These are phyloP conservation scores for Aspergillus neotritici DNA, from an alignment of 2,329 filamentous ascomycete species.

Conservation along the genomic window DNA sequence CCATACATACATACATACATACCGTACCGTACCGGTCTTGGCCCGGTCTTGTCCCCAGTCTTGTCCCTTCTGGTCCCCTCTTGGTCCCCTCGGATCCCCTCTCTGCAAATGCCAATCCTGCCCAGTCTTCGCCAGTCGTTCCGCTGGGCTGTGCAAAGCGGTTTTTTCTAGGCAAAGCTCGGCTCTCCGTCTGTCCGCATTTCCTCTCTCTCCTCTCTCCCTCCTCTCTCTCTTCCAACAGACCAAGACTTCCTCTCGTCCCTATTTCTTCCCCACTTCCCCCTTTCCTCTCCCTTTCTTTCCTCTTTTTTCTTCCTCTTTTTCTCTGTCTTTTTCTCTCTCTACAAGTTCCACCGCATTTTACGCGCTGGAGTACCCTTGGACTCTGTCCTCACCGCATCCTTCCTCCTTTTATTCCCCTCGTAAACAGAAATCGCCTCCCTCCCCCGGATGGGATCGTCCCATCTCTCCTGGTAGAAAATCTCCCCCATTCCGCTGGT, in stretches of 20 bases:
- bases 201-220: constrained; percentile 10
- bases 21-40: constrained; percentile 26
- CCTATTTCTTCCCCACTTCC: constrained; percentile 12
- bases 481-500: constrained; percentile 1
- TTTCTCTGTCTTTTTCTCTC: constrained; percentile 7
- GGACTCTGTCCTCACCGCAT: constrained; percentile 7
- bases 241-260: constrained; percentile 3
- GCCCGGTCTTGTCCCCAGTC: constrained; percentile 30
- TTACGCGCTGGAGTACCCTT: background rate
- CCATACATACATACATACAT: no score
- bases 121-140: no score
- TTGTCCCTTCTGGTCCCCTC: constrained; percentile 26
- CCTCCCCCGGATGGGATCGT: constrained; percentile 1
- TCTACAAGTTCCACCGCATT: background rate
- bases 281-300: constrained; percentile 4
- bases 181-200: constrained; percentile 15
- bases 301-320: constrained; percentile 3
- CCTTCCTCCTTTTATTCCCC: background rate
- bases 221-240: constrained; percentile 6
- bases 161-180: constrained; percentile 34
- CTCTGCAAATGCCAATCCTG: no score
- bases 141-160: constrained; percentile 28
- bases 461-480: background rate
- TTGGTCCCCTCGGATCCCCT: no score
- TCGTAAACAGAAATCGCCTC: constrained; percentile 3